These are phyloP conservation scores for Pseudoperonospora humuli DNA, from an alignment of 352 stramenopile species.

Conservation along the genomic window DNA sequence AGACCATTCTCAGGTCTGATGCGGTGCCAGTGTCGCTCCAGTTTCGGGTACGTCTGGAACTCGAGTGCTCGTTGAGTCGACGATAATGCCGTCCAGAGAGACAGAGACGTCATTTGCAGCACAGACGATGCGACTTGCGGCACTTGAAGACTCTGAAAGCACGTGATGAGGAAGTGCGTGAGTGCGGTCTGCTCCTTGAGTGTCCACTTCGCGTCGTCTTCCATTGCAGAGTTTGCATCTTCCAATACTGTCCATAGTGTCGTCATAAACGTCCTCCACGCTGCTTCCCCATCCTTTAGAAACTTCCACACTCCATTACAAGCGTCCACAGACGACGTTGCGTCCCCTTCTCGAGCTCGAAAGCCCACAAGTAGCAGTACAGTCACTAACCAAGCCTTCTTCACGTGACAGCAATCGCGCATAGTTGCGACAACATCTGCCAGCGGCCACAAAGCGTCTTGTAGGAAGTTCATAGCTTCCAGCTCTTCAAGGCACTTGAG, in stretches of 20 bases:
- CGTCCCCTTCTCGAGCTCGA: constrained; percentile 7
- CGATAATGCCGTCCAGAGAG: constrained; percentile 53
- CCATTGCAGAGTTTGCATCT: constrained; percentile 7
- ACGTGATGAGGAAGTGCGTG: constrained; percentile 51
- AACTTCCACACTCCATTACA: constrained; percentile 17
- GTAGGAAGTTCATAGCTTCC: constrained; percentile 31
- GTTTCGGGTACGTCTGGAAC: constrained; percentile 55
- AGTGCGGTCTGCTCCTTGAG: constrained; percentile 46
- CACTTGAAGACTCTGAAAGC: constrained; percentile 57
- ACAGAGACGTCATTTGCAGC: constrained; percentile 58
- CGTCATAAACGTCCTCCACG: constrained; percentile 33
- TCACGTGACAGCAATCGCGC: constrained; percentile 25
- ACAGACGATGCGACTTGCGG: constrained; percentile 37
- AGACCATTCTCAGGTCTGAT: constrained; percentile 5
- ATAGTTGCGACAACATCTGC: constrained; percentile 8
- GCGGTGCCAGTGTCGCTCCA: constrained; percentile 60
- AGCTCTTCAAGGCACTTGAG: constrained; percentile 21
- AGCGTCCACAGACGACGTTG: background rate
- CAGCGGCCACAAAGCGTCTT: constrained; percentile 47
- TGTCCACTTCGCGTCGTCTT: constrained; percentile 30
- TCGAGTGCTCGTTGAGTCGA: constrained; percentile 49
- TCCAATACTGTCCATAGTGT: constrained; percentile 27
- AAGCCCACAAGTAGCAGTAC: constrained; percentile 39
- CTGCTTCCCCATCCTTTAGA: constrained; percentile 12
- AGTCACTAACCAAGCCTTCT: constrained; percentile 35